A percentile compares a stretch with the other conserved stretches of the same genome.
Conservation (phyloP, 2,329 filamentous ascomycete genomes). For the Aspergillus carbonarius region DNA sequence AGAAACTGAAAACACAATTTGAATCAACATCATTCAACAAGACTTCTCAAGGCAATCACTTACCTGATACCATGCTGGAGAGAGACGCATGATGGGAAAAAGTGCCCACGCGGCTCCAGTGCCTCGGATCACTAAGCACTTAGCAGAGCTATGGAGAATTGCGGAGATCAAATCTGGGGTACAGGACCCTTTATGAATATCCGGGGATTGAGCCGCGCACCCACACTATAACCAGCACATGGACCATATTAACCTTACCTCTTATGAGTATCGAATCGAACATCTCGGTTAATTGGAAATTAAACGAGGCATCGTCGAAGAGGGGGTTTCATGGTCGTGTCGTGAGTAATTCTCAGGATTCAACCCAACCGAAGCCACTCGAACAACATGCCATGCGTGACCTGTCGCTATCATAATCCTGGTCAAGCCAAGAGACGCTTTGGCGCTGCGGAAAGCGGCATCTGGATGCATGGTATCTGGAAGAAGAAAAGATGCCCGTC, state of each 20-base stretch:
- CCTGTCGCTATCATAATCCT: constrained; percentile 2
- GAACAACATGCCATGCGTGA: constrained; percentile 9
- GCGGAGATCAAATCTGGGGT: constrained; percentile 18
- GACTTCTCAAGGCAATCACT: constrained; percentile 3
- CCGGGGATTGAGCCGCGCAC: constrained; percentile 23
- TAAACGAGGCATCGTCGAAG: neutral
- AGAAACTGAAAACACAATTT: constrained; percentile 48
- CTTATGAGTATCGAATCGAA: neutral
- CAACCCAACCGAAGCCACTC: constrained; percentile 3
- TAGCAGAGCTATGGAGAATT: constrained; percentile 10
- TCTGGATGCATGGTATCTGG: neutral
- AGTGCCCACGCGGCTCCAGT: neutral
- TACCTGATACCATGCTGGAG: constrained; percentile 60
- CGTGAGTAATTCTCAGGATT: neutral
- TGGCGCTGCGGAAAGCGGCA: constrained; percentile 13
- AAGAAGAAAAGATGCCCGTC: constrained; percentile 3
- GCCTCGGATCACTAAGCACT: neutral
- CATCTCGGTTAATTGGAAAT: constrained; percentile 2
- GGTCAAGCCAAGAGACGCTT: constrained; percentile 10
- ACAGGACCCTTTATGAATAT: constrained; percentile 24
- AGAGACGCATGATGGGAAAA: constrained; percentile 50
- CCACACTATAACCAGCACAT: constrained; percentile 1
- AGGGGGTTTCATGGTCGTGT: neutral
- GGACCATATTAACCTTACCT: neutral
- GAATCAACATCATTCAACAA: neutral